Conservation (phyloP, 2,329 filamentous ascomycete species). For the Cladosporium sphaerospermum region DNA sequence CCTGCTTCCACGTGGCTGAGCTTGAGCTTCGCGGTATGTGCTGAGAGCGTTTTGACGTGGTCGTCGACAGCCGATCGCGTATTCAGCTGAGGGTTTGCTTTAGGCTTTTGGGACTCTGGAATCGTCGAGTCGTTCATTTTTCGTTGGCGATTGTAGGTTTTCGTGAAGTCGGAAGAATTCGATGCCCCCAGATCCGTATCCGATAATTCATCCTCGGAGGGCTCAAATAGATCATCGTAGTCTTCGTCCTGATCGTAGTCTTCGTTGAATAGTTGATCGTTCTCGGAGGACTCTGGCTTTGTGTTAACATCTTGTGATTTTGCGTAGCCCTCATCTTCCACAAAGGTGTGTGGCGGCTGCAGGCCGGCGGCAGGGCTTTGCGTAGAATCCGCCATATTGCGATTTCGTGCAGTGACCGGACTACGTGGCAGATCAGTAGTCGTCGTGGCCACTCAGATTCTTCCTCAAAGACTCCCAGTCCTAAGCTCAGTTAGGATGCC, state of each 20-base stretch:
- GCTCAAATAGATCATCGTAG: slow-evolving; percentile 51
- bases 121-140: slow-evolving; percentile 53
- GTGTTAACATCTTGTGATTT: not conserved
- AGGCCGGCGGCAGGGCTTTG: slow-evolving; percentile 15
- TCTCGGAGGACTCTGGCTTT: slow-evolving; percentile 11
- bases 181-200: slow-evolving; percentile 53
- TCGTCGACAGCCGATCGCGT: slow-evolving; percentile 76
- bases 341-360: slow-evolving; percentile 25
- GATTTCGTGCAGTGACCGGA: not conserved
- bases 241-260: slow-evolving; percentile 41
- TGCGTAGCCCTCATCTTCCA: slow-evolving; percentile 28
- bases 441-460: too few species aligned
- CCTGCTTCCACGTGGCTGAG: slow-evolving; percentile 59
- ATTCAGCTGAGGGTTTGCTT: slow-evolving; percentile 74
- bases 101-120: slow-evolving; percentile 52
- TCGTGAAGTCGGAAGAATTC: slow-evolving; percentile 65
- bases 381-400: slow-evolving; percentile 3
- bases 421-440: too few species aligned
- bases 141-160: slow-evolving; percentile 80
- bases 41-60: slow-evolving; percentile 75
- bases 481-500: too few species aligned
- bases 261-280: slow-evolving; percentile 10
- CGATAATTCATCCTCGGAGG: slow-evolving; percentile 53
- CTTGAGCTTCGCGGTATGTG: slow-evolving; percentile 78
- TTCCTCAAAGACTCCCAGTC: too few species aligned